phyloP scores from a whole-genome alignment of 192 early-diverging fungal genomes.

The Coemansia sp. region DNA sequence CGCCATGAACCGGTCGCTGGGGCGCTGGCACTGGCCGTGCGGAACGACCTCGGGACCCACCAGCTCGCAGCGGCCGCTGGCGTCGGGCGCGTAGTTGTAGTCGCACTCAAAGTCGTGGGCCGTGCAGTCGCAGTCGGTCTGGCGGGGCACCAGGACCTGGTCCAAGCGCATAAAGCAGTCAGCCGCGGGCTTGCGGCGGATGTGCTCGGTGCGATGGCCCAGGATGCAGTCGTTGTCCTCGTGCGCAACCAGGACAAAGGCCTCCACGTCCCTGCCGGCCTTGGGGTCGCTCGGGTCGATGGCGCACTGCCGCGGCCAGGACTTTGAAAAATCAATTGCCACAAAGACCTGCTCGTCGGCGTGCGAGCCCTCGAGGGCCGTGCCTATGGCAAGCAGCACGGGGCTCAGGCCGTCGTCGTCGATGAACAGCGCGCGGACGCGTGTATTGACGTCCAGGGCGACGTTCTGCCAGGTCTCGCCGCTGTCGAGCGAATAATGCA shows the following conservation, averaged over 20 bases:
- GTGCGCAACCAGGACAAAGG: slow-evolving; percentile 29
- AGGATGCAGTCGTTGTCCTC: slow-evolving; percentile 75
- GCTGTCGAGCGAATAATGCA: slow-evolving; percentile 76
- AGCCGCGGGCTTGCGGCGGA: slow-evolving; percentile 71
- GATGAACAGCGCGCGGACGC: slow-evolving; percentile 64
- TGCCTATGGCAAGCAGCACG: slow-evolving; percentile 64
- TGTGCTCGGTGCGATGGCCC: slow-evolving; percentile 70
- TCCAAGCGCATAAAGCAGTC: slow-evolving; percentile 74
- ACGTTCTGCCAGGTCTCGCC: slow-evolving; percentile 68
- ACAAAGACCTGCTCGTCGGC: slow-evolving; percentile 51
- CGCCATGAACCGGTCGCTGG: slow-evolving; percentile 65
- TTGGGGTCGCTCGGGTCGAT: slow-evolving; percentile 57
- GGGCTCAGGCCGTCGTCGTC: slow-evolving; percentile 78
- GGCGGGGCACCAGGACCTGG: slow-evolving; percentile 56
- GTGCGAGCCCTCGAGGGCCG: slow-evolving; percentile 19
- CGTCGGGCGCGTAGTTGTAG: slow-evolving; percentile 66
- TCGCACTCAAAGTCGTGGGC: slow-evolving; percentile 93
- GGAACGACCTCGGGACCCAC: slow-evolving; percentile 57
- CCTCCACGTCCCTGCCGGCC: slow-evolving; percentile 31
- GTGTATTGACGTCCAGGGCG: slow-evolving; percentile 53
- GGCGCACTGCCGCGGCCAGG: slow-evolving; percentile 65
- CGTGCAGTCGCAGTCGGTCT: slow-evolving; percentile 71
- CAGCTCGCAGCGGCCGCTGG: slow-evolving; percentile 59
- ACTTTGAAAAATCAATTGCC: slow-evolving; percentile 67
- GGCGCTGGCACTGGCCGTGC: slow-evolving; percentile 60